Conservation (phyloP, 192 early-diverging fungal genomes). For the Mortierella antarctica region DNA sequence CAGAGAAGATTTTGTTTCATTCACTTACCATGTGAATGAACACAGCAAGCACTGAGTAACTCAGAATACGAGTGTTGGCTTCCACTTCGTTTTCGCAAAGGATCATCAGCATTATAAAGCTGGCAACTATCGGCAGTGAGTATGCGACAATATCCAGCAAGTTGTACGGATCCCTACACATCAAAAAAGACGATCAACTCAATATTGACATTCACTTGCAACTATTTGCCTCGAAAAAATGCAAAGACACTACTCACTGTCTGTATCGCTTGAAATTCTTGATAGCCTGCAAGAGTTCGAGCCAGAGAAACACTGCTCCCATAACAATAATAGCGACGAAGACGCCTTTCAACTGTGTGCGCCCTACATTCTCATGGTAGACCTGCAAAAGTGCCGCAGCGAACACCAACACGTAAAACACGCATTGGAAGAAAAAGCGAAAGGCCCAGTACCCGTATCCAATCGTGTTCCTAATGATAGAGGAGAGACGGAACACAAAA, state of each 20-base stretch:
- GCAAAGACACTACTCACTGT: neutral
- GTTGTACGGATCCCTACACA: constrained; percentile 1
- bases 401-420: constrained; percentile 14
- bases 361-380: neutral
- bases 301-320: constrained; percentile 23
- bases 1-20: neutral
- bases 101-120: constrained; percentile 10
- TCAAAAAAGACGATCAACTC: neutral
- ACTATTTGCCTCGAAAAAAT: neutral
- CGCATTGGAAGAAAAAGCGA: constrained; percentile 22
- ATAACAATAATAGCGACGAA: constrained; percentile 25
- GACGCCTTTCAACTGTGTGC: neutral
- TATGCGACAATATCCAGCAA: constrained; percentile 10
- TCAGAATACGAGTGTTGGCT: constrained; percentile 1
- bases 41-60: constrained; percentile 15
- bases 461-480: constrained; percentile 30
- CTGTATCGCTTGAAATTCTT: constrained; percentile 13
- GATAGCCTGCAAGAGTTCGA: constrained; percentile 10
- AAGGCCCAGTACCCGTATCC: constrained; percentile 26
- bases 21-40: constrained; percentile 24
- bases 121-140: constrained; percentile 7
- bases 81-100: neutral
- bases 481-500: neutral
- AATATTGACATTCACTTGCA: neutral
- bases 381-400: constrained; percentile 10